phyloP scores from a whole-genome alignment of 2,329 filamentous ascomycete species.

The Beauveria scarabaeidicola region DNA sequence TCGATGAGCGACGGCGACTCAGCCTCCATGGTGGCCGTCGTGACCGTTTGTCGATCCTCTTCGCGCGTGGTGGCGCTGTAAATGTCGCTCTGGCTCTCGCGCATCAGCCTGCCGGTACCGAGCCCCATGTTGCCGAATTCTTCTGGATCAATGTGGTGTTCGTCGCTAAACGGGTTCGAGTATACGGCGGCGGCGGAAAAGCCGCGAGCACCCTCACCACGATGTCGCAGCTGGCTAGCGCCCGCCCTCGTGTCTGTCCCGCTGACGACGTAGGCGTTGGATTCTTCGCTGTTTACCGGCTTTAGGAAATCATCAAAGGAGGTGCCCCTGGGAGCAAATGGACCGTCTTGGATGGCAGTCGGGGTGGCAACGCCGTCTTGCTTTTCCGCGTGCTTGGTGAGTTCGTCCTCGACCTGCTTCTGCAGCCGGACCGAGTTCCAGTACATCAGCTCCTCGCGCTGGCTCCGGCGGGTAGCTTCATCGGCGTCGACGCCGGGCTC shows the following conservation, averaged over 20 bases:
- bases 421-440: conserved; percentile 52
- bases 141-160: conserved; percentile 43
- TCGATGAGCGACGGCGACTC: conserved; percentile 26
- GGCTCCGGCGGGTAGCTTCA: conserved; percentile 50
- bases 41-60: conserved; percentile 16
- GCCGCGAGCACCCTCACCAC: conserved; percentile 36
- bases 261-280: conserved; percentile 50
- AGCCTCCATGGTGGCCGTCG: conserved; percentile 18
- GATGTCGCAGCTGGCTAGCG: conserved; percentile 41
- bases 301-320: conserved; percentile 53
- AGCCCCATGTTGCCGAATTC: conserved; percentile 30
- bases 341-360: conserved; percentile 13
- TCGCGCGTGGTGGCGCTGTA: conserved; percentile 48
- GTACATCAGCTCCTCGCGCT: conserved; percentile 57
- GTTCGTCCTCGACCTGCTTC: conserved; percentile 30
- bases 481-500: conserved; percentile 51
- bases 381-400: conserved; percentile 14
- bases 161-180: conserved; percentile 52
- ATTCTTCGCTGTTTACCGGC: conserved; percentile 41
- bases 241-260: conserved; percentile 39
- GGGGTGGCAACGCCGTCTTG: conserved; percentile 7
- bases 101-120: conserved; percentile 34
- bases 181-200: conserved; percentile 35
- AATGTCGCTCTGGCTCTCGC: conserved; percentile 43
- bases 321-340: conserved; percentile 23